Percentiles rank a stretch among this genome's conserved stretches.
Conservation (phyloP, 2,329 filamentous ascomycete species). For the Aspergillus phoenicis region DNA sequence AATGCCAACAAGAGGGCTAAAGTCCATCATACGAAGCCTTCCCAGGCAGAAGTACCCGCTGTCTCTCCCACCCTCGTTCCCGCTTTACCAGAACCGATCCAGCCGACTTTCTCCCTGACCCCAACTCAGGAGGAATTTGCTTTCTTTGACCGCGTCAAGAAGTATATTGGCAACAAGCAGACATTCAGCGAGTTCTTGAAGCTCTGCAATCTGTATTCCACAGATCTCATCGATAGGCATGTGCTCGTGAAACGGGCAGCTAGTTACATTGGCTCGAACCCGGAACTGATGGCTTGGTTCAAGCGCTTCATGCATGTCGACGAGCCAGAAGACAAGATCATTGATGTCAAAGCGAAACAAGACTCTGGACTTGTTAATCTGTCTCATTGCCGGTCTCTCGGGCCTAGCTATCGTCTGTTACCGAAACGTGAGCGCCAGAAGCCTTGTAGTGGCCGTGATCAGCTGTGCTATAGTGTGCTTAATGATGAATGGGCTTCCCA, state of each 20-base stretch:
- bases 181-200: constrained; percentile 96
- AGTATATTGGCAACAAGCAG: constrained; percentile 89
- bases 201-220: constrained; percentile 91
- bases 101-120: constrained; percentile 71
- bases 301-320: constrained; percentile 76
- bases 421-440: constrained; percentile 90
- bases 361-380: constrained; percentile 81
- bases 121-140: constrained; percentile 81
- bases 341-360: constrained; percentile 75
- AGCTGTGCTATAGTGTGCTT: constrained; percentile 87
- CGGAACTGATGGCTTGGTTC: constrained; percentile 87
- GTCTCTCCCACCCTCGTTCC: constrained; percentile 88
- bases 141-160: constrained; percentile 97
- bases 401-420: constrained; percentile 89
- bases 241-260: constrained; percentile 80
- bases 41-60: constrained; percentile 59
- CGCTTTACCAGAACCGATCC: constrained; percentile 81
- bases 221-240: constrained; percentile 85
- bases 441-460: constrained; percentile 89
- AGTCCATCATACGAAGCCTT: constrained; percentile 67
- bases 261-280: constrained; percentile 83
- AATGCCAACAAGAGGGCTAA: constrained; percentile 68
- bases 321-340: constrained; percentile 72
- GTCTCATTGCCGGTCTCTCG: constrained; percentile 92
- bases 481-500: constrained; percentile 99